Evolutionary conservation across 2,329 filamentous ascomycete genomes (phyloP), one percentile per base, ranked within the genome.

Genomic region (Claviceps sp.): DNA sequence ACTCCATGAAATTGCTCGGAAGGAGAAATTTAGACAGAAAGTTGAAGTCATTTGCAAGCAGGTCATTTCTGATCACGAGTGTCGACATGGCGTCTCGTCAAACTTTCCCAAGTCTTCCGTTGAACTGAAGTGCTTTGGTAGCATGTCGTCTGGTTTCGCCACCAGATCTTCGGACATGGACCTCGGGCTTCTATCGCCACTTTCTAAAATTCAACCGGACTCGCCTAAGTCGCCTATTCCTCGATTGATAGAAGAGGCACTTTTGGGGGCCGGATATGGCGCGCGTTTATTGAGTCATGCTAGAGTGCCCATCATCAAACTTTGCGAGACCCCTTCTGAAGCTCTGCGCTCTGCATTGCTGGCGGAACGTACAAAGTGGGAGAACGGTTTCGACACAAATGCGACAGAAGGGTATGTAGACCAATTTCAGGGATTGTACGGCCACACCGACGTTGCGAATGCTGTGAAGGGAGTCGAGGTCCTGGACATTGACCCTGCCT

Each of bases 91-190:
- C 30, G 62, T 68, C 17, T 56, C 68, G 4, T 54, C 56, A 0
- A 68, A 75, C 8, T 81, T 85, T 52, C 68, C 74, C 16, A 62
- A 74, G 24, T 62, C 70, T 10, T 77, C 77, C 50, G 76, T 91
- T n/a, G 73, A 81, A 50, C 72, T 94, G 14, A 81, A 81, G 59
- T 88, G 84, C 60, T 94, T 93, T 62, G 89, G 89, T 5, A 94
- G 89, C 63, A 73, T 94, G 47, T 79, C 80, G 19, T 90, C 89
- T 13, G 89, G 89, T 0, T 95, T 95, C 67, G 90, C 87, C 3
- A 89, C 87, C 11, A 86, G 86, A 60, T 81, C 82, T n/a, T 91
- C 89, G 1, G 89, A 95, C 61, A 89, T 95, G 84, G 90, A 96
- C 65, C 77, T 95, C 34, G 86, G 84, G 8, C 76, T 95, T 38